Evolutionary conservation across 2,329 filamentous ascomycete species (phyloP), one percentile per base, ranked within the genome.

Genomic region (Penicillium sp.): DNA sequence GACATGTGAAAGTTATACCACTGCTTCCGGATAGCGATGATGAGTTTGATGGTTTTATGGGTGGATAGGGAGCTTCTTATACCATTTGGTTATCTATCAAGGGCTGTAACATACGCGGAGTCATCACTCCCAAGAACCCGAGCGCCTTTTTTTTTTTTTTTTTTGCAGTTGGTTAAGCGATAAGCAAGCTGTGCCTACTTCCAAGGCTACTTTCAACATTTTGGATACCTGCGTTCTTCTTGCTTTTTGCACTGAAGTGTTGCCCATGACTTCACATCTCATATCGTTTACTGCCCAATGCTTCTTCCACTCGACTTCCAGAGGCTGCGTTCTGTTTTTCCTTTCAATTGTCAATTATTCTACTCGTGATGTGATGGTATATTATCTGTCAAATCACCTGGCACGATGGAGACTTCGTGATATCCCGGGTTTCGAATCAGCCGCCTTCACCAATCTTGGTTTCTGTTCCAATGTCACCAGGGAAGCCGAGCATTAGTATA

Each of bases 21-120:
- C 19, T 39, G 15, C 23, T 21, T 42, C 38, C 47, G 17, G 21
- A 43, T 43, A 43, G 23, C 23, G 27, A 43, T 13, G 38, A 55
- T n/a, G 38, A 38, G 12, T 51, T 43, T 19, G 45, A 55, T 44
- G 33, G 36, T 1, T 55, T 50, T 19, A 36, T 55, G 45, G 53
- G 53, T 17, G 45, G 53, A 43, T 43, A 43, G 23, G 3, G 15
- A n/a, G 8, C 15, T n/a, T 43, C 17, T 17, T 27, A n/a, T n/a
- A n/a, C 2, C 1, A 17, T 25, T 25, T 25, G 7, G 8, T 5
- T 17, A 42, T 42, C 41, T 15, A 15, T 15, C 12, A 5, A 33
- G 31, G 12, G 12, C 12, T 33, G 31, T 33, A 13, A 13, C 31
- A 33, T 33, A 13, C 13, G 29, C 2, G 12, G 12, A 13, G 12